Evolutionary conservation across 495 filamentous ascomycete species (phyloP), one percentile per base, ranked within the genome.

Genomic region (Neohortaea acidophila): DNA sequence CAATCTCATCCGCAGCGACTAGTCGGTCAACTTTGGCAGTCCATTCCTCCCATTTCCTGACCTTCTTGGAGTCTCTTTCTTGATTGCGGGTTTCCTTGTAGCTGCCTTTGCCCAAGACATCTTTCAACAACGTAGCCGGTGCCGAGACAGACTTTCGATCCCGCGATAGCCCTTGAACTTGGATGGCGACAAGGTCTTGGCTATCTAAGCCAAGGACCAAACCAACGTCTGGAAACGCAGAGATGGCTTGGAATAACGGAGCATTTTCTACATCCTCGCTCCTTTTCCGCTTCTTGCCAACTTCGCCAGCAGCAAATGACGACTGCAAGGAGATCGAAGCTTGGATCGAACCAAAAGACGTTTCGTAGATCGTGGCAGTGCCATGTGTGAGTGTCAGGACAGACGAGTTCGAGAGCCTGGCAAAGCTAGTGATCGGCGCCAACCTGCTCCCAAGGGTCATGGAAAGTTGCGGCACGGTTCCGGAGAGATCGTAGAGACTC

Each of bases 401-500:
- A 10, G 55, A 25, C 2, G 51, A 41, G 18, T 48, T 32, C 2
- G 55, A 56, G 10, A 62, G 41, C 12, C 69, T 60, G 5, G 75
- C 49, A 36, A 76, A 71, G 22, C 53, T 56, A 14, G 35, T 17
- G 7, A 51, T 22, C 4, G 17, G 22, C 0, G 23, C 21, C 8
- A 18, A 22, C 0, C 33, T 18, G 18, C 21, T 37, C 7, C 36
- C 38, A 13, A 45, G 22, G 1, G 15, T 69, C 27, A 64, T 67
- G 0, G 70, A 25, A 15, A 54, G 14, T 9, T 39, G 63, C 1
- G 70, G 69, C 9, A 68, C 55, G 12, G 63, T 63, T 10, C 60
- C 54, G 28, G 52, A 44, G 21, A 81, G 51, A 34, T 71, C 62
- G 44, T 69, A 76, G 8, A 65, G 63, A 21, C 44, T 53, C 8